Percentiles rank a stretch among this genome's conserved stretches.
Conservation (phyloP, 2,329 filamentous ascomycete species). For the Microsporum canis region DNA sequence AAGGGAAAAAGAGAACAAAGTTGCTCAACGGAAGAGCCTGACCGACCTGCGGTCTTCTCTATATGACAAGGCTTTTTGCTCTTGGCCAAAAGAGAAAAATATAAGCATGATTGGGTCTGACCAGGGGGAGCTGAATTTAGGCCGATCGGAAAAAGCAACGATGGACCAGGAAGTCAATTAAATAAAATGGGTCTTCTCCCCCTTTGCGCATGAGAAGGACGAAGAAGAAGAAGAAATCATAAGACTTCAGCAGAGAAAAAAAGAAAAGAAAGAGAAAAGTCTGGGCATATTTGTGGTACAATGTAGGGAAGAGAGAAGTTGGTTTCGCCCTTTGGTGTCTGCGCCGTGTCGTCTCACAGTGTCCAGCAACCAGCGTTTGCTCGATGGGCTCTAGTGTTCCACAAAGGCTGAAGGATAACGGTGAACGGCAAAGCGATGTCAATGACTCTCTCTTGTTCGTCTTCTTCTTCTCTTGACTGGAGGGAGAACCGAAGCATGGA, state of each 20-base stretch:
- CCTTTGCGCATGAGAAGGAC: background rate
- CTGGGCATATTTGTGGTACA: no score
- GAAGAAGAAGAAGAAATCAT: background rate
- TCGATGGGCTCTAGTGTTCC: background rate
- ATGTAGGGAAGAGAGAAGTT: background rate
- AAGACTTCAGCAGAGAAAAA: background rate
- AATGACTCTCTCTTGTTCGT: background rate
- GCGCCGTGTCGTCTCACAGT: background rate
- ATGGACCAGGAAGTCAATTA: background rate
- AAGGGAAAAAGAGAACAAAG: background rate
- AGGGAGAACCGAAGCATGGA: background rate
- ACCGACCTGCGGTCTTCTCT: no score
- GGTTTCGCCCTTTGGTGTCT: background rate
- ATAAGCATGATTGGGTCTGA: background rate
- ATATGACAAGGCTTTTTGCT: no score
- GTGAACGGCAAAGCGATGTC: background rate
- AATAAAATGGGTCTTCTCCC: background rate
- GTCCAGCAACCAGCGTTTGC: background rate
- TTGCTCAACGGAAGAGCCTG: no score
- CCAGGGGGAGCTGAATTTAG: background rate
- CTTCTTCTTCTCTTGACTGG: background rate
- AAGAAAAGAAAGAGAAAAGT: background rate
- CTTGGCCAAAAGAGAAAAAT: background rate
- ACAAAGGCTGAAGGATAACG: background rate
- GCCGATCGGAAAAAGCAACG: conserved; percentile 1